phyloP scores from a whole-genome alignment of 345 rosid species.

The Eucalyptus guilfoylei region DNA sequence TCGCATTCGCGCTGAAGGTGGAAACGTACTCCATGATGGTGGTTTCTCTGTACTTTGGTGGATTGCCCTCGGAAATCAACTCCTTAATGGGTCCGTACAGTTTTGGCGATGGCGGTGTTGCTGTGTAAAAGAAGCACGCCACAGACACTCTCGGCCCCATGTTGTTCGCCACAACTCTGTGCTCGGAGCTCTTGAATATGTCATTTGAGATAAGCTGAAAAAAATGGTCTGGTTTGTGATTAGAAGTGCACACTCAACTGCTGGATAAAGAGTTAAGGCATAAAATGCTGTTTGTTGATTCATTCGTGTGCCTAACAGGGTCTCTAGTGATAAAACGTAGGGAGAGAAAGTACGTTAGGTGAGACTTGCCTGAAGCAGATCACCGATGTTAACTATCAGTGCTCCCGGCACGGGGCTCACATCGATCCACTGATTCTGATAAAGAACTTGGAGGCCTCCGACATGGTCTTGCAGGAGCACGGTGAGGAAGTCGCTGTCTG shows the following conservation, averaged over 20 bases:
- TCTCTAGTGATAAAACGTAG: not conserved
- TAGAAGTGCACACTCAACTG: not conserved
- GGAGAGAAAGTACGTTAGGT: not conserved
- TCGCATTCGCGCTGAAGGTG: not conserved
- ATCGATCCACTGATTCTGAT: constrained; percentile 13
- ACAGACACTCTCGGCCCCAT: not conserved
- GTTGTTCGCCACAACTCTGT: not conserved
- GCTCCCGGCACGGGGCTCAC: constrained; percentile 1
- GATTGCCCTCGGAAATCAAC: constrained; percentile 29
- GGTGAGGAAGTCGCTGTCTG: constrained; percentile 8
- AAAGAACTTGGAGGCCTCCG: constrained; percentile 25
- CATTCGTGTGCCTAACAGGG: not conserved
- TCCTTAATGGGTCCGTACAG: constrained; percentile 15
- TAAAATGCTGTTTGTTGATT: not conserved
- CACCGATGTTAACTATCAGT: constrained; percentile 11
- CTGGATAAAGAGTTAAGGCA: not conserved
- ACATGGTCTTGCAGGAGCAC: constrained; percentile 18
- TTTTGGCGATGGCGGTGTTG: not conserved
- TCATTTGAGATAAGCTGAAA: not conserved
- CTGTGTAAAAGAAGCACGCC: not conserved
- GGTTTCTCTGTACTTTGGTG: constrained; percentile 30
- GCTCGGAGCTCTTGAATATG: not conserved
- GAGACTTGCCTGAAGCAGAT: not conserved
- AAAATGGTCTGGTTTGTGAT: not conserved
- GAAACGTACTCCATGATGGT: constrained; percentile 6